These are phyloP conservation scores for Cladochytrium replicatum DNA, from an alignment of 192 early-diverging fungal species.

Conservation along the genomic window DNA sequence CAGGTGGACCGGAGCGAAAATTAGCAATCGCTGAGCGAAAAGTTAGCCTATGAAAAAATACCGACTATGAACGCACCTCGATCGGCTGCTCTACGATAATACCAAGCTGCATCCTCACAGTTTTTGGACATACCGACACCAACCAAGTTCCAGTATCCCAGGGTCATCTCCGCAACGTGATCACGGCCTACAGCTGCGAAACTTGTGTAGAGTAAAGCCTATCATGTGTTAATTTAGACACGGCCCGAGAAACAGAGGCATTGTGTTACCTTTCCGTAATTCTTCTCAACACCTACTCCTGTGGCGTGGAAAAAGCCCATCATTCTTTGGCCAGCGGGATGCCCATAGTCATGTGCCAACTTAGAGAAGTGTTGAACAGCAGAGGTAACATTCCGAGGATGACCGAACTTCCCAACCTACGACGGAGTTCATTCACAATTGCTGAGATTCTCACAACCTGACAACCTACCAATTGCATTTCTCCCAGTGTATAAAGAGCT, in stretches of 20 bases:
- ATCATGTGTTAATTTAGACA: background rate
- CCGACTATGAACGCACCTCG: conserved; percentile 38
- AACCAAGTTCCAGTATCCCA: conserved; percentile 71
- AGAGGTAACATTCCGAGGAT: conserved; percentile 39
- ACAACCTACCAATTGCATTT: conserved; percentile 60
- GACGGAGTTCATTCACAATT: background rate
- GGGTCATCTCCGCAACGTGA: conserved; percentile 63
- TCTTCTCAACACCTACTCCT: conserved; percentile 63
- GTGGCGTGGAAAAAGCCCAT: conserved; percentile 87
- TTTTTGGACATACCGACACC: conserved; percentile 74
- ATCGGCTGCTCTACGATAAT: conserved; percentile 74
- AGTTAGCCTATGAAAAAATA: background rate
- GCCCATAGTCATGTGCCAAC: conserved; percentile 53
- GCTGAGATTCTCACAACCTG: background rate
- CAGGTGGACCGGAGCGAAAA: conserved; percentile 56
- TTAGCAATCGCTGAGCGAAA: background rate
- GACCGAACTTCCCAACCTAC: conserved; percentile 51
- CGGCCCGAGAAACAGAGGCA: background rate
- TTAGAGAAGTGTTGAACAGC: conserved; percentile 57
- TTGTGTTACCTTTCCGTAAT: conserved; percentile 54
- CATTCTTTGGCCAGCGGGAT: conserved; percentile 78
- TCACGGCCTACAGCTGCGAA: conserved; percentile 74
- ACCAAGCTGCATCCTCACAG: conserved; percentile 64
- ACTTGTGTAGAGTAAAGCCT: conserved; percentile 63
- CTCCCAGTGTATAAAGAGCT: conserved; percentile 53